Base-by-base conservation (phyloP, 1,284 basidiomycete species). In the Tilletiaria anomala region DNA sequence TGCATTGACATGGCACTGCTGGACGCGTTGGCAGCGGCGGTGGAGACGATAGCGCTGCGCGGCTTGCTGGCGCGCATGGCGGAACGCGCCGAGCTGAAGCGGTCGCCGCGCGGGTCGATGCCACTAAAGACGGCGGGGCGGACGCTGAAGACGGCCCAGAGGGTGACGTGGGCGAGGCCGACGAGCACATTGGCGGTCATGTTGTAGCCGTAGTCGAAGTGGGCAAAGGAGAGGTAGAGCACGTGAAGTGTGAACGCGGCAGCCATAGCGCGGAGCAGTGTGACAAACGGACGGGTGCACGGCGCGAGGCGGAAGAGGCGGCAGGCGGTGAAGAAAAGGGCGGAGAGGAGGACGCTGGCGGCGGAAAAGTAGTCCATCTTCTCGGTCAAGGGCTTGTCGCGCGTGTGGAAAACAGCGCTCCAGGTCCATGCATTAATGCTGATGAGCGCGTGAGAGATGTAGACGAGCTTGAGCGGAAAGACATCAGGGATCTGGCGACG, bases 191-290 rank as follows among this genome's bases (percentile, higher is more conserved):
- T 88, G 71, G 86, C 86, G 0, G 74, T 64, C 70, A 94, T 86
- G 72, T 97, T 96, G 72, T 96, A 99, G 5, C 79, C 72, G 68
- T 99, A 97, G 68, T 96, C 84, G 70, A 96, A 94, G 20, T 81
- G 78, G 24, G 78, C 78, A 45, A 65, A 33, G 35, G 75, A 76
- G 40, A 93, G 74, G 68, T 88, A 88, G n/a, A 78, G 73, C 42
- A 87, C 68, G 59, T 91, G 87, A 15, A 64, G 35, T 1, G 39
- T 36, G 41, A 60, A 48, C 5, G 53, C 54, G n/a, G 40, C 56
- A 10, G 47, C 45, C 42, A 54, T 61, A 3, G 33, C 44, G 14
- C 42, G 36, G 2, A 49, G 34, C 8, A 58, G 42, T 8, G 53
- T 38, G 3, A 39, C 32, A 29, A 58, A 65, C 1, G 42, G 29